Evolutionary conservation across 495 filamentous ascomycete species (phyloP).

Genomic region (Neurospora sp.): DNA sequence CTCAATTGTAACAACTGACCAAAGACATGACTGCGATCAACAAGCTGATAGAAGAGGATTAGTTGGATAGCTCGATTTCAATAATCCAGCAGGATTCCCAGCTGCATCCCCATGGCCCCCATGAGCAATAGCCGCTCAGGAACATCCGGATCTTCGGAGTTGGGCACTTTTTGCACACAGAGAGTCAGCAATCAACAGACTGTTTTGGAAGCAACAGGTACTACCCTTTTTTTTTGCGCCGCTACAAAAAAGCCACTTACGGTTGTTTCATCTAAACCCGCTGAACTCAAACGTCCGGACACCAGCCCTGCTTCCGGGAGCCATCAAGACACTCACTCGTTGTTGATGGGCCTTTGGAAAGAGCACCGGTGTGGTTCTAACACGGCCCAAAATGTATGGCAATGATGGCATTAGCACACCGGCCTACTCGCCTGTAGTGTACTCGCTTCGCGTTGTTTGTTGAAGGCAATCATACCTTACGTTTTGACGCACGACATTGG

Average conservation of each 20-base stretch:
- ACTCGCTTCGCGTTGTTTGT: background rate
- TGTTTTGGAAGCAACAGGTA: background rate
- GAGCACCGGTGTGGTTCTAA: background rate
- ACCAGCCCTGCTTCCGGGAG: background rate
- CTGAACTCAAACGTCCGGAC: background rate
- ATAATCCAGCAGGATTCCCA: background rate
- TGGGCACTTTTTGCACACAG: background rate
- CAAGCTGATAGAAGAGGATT: background rate
- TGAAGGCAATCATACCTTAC: background rate
- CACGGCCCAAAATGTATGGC: background rate
- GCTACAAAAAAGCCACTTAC: background rate
- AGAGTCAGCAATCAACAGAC: background rate
- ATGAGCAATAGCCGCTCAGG: background rate
- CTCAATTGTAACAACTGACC: background rate
- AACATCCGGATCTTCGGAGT: background rate
- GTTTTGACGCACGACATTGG: background rate
- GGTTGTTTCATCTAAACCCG: background rate
- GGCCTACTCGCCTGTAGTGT: background rate
- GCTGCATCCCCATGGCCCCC: background rate
- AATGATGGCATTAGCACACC: background rate
- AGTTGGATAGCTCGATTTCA: background rate
- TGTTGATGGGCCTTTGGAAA: background rate
- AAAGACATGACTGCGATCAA: background rate
- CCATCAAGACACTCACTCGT: background rate
- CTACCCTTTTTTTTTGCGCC: background rate